Evolutionary conservation across 495 filamentous ascomycete genomes (phyloP), one percentile per base, ranked within the genome.

Genomic region (Lepraria neglecta): DNA sequence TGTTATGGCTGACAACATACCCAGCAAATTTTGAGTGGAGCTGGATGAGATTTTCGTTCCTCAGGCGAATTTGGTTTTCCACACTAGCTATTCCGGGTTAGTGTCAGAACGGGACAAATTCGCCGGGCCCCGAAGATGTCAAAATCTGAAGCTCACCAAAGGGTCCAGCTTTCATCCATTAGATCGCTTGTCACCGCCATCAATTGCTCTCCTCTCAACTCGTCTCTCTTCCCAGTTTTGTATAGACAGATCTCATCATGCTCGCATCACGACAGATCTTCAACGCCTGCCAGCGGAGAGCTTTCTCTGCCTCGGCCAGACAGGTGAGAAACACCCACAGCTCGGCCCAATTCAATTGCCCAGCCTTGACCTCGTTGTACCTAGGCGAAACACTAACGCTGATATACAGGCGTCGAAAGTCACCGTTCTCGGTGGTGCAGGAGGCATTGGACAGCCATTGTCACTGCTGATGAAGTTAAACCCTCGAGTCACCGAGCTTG

Each of bases 391-490:
- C 58, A 68, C 77, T 83, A 67, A 78, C 68, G 53, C 59, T 61
- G 40, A 58, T 48, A 21, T 66, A 51, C 75, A 98, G 94, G 84
- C 90, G 73, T 92, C 91, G 74, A 97, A 97, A 83, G 94, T 98
- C 67, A 85, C 91, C 69, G 91, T 98, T 59, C 87, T 97, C 69
- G 94, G 94, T 78, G 94, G 92, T 66, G 87, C 87, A 73, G 94
- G 94, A 78, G 94, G 94, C 74, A 98, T 98, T 78, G 94, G 94
- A 72, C 94, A 98, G 82, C 94, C 94, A 70, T 78, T 98, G 65
- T 98, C 94, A 56, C 87, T 98, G 58, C 87, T 98, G 69, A 82
- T 98, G 74, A 98, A 98, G 87, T 85, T 97, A 75, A 97, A 97
- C 86, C 92, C 91, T 64, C 78, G 89, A 71, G 87, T 98, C 66